A percentile compares a stretch with the other conserved stretches of the same genome.
phyloP scores from a whole-genome alignment of 2,329 filamentous ascomycete species.

The Cercospora sesami region DNA sequence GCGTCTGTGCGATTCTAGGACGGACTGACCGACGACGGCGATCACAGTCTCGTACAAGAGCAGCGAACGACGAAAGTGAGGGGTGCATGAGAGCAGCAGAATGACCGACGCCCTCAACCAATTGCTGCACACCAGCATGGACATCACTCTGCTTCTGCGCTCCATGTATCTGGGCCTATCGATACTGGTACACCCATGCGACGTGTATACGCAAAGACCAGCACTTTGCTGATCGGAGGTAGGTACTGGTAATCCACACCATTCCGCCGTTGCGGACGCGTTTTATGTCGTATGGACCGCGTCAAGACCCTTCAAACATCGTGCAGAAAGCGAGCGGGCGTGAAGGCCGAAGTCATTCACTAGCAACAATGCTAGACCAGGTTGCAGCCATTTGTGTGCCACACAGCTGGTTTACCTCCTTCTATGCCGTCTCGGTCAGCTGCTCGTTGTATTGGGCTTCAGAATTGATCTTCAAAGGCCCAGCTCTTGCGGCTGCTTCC shows the following conservation, averaged over 20 bases:
- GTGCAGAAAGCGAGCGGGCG: background rate
- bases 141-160: constrained; percentile 23
- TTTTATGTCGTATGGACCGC: constrained; percentile 62
- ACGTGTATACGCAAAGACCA: background rate
- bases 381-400: constrained; percentile 65
- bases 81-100: constrained; percentile 10
- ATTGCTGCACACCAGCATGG: constrained; percentile 7
- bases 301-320: constrained; percentile 35
- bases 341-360: background rate
- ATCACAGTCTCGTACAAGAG: background rate
- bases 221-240: constrained; percentile 32
- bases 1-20: background rate
- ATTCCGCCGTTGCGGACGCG: constrained; percentile 54
- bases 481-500: constrained; percentile 53
- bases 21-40: background rate
- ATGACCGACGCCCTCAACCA: background rate
- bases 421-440: constrained; percentile 72
- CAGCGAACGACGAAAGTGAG: background rate
- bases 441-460: constrained; percentile 73
- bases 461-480: constrained; percentile 55
- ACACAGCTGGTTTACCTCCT: constrained; percentile 86
- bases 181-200: constrained; percentile 24
- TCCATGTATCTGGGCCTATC: constrained; percentile 26
- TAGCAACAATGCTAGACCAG: constrained; percentile 42
- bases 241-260: constrained; percentile 55